Evolutionary conservation across 768 basidiomycete species (phyloP).

Genomic region (Pleurotus ostreatus): DNA sequence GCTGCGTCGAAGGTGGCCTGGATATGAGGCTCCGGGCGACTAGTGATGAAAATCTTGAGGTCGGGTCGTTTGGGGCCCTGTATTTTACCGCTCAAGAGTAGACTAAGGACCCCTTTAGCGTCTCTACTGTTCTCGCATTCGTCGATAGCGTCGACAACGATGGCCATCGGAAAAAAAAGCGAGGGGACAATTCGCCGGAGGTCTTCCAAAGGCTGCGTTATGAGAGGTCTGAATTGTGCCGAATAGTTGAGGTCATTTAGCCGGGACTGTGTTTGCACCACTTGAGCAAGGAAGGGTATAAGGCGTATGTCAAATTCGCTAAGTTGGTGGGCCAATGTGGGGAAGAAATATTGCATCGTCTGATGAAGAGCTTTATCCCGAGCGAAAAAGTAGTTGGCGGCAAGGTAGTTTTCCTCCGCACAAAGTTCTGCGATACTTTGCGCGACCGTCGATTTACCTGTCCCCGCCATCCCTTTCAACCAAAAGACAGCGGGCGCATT

Average conservation of each 20-base stretch:
- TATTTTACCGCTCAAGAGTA: background rate
- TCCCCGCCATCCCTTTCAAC: constrained; percentile 2
- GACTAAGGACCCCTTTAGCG: background rate
- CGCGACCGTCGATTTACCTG: constrained; percentile 2
- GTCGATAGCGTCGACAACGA: constrained; percentile 4
- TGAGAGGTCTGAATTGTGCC: background rate
- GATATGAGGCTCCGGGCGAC: background rate
- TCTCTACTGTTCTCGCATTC: background rate
- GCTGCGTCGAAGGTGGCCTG: background rate
- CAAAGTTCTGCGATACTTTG: background rate
- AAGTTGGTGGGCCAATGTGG: constrained; percentile 2
- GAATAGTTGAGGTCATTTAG: background rate
- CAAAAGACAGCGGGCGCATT: background rate
- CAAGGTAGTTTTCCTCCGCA: background rate
- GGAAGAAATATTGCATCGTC: background rate
- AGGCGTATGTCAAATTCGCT: background rate
- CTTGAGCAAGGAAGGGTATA: background rate
- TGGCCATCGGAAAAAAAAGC: background rate
- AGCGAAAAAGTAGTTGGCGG: background rate
- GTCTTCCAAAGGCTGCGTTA: background rate
- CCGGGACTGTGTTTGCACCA: background rate
- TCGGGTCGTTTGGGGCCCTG: background rate
- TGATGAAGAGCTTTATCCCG: background rate
- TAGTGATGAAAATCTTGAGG: background rate
- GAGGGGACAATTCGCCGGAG: background rate